Conservation (phyloP, 345 rosid genomes). For the Microthlaspi erraticum region DNA sequence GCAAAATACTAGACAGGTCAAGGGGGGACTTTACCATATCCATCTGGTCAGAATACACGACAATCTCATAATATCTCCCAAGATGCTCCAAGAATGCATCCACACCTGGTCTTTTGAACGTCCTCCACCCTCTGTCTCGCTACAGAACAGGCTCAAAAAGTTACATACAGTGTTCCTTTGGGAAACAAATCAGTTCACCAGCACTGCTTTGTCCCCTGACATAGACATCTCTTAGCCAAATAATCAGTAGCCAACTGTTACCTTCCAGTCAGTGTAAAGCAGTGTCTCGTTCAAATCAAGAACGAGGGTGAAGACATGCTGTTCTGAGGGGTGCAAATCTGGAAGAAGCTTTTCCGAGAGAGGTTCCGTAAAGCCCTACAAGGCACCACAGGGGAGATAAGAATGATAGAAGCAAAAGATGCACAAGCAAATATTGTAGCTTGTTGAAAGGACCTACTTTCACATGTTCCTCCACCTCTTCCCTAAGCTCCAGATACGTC, state of each 20-base stretch:
- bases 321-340: constrained; percentile 86
- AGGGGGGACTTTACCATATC: constrained; percentile 61
- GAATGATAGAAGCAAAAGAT: constrained; percentile 8
- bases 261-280: constrained; percentile 96
- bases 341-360: constrained; percentile 98
- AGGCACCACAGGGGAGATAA: not conserved
- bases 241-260: constrained; percentile 1
- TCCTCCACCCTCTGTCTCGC: constrained; percentile 99
- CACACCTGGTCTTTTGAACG: constrained; percentile 97
- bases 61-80: constrained; percentile 77
- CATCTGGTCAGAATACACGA: constrained; percentile 84
- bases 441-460: constrained; percentile 49
- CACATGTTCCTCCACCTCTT: constrained; percentile 75
- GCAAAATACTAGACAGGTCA: not conserved
- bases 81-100: constrained; percentile 96
- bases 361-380: constrained; percentile 90
- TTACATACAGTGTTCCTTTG: not conserved
- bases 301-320: constrained; percentile 89
- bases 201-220: not conserved
- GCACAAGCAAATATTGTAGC: not conserved
- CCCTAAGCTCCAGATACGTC: constrained; percentile 85
- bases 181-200: constrained; percentile 8
- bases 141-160: constrained; percentile 33
- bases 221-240: not conserved
- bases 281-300: constrained; percentile 93